Evolutionary conservation across 2,329 filamentous ascomycete genomes (phyloP), one percentile per base, ranked within the genome.

Genomic region (Trichoderma polysporum): DNA sequence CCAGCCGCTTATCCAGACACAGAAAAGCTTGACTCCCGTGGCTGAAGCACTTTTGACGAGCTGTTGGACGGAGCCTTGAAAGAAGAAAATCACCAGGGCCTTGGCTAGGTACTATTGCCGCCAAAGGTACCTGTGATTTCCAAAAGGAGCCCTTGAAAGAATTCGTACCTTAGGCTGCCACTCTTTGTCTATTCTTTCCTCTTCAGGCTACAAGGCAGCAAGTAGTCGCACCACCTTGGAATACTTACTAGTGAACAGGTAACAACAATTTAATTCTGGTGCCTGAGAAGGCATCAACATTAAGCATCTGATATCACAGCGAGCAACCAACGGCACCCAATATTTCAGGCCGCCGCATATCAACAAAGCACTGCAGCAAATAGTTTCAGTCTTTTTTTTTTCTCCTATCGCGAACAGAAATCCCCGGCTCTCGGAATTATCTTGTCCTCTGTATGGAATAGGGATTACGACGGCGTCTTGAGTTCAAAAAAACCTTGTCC

Each of bases 11-110:
- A 49, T 17, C 31, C 37, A 54, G 49, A 53, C 35, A 10, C 25
- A 53, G 47, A 41, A 63, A 41, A 22, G 60, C 60, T 45, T 33
- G 50, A 31, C 27, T 29, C 17, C 50, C 50, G 27, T 53, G 50
- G n/a, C n/a, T 15, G 25, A 53, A 53, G 60, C 60, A 63, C 60
- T 63, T 63, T 63, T 63, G 60, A 63, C 33, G 13, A 49, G 35
- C 27, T 17, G 29, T 22, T 37, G 59, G n/a, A 29, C 35, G 60
- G 27, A 54, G 49, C 47, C 60, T 63, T 63, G 60, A 12, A 45
- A 45, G 37, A 47, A 15, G 49, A 47, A 19, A 10, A 49, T 60
- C 57, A 49, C 39, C 57, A 49, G n/a, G 45, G 25, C 17, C 33
- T n/a, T n/a, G n/a, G n/a, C n/a, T n/a, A n/a, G n/a, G n/a, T n/a